Evolutionary conservation across 352 stramenopile species (phyloP), one percentile per base, ranked within the genome.

Genomic region (Pythium insidiosum): DNA sequence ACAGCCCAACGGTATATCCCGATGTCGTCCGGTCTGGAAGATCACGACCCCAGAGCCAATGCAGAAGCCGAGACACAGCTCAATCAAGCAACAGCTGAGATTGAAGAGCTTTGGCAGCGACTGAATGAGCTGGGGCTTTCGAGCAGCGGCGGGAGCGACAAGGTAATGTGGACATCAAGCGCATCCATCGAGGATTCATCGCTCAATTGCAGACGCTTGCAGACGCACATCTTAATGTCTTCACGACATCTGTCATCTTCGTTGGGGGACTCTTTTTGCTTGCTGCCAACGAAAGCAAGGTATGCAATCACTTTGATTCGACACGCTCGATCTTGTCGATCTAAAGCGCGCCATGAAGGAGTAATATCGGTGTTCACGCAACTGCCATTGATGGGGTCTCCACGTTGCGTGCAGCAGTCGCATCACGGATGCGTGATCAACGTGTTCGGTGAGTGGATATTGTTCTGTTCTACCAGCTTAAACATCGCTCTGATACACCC

Each of bases 371-470:
- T 22, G 63, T 86, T 1, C 62, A 76, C 20, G 78, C 68, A 3
- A 84, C 68, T 47, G 67, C 76, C 1, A 62, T 94, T 22, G 78
- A 94, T 54, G 81, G 81, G 23, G 78, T 58, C 0, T 87, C 77
- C 9, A 94, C 78, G 4, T 50, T 94, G 26, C 63, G 78, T 44
- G 81, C 81, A 18, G 81, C 78, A 1, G 74, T 88, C 10, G 81
- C 77, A 4, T 86, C 76, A n/a, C 63, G 81, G 20, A 89, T 88
- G 73, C 73, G 79, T 18, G 91, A 91, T 42, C 79, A 91, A 36
- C 66, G 81, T 11, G 63, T 87, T 43, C 59, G 70, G 73, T 84
- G 45, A 18, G 5, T 43, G 2, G 23, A 4, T 34, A 30, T 42
- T 10, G 5, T 31, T 25, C 11, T 18, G 2, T 10, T 20, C 2